Conservation (phyloP, 1,139 yeast genomes). For the Suhomyces wounanorum region DNA sequence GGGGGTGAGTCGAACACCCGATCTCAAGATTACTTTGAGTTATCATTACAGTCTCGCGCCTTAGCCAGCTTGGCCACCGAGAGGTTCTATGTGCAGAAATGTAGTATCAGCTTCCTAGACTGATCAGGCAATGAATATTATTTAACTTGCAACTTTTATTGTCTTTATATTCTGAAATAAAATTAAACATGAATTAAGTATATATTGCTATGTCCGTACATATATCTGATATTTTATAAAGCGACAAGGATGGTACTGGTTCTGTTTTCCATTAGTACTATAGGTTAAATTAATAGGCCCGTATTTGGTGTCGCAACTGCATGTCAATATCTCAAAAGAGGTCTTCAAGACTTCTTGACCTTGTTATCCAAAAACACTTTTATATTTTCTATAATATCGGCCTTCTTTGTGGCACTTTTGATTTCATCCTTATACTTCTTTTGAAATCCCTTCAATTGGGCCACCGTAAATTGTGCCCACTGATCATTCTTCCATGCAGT, state of each 20-base stretch:
- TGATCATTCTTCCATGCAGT: conserved; percentile 42
- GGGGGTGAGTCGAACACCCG: conserved; percentile 88
- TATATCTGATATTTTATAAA: too few species aligned
- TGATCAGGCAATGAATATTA: too few species aligned
- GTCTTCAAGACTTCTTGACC: neutral
- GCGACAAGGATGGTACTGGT: too few species aligned
- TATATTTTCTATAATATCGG: conserved; percentile 46
- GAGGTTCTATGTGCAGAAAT: conserved; percentile 33
- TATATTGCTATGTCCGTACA: too few species aligned
- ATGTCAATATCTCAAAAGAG: too few species aligned
- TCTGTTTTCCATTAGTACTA: too few species aligned
- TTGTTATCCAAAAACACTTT: conserved; percentile 22
- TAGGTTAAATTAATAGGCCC: too few species aligned
- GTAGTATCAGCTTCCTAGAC: neutral
- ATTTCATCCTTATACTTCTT: conserved; percentile 35
- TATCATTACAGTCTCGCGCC: conserved; percentile 77
- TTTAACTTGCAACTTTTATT: too few species aligned
- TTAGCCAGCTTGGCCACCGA: conserved; percentile 80
- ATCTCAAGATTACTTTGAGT: conserved; percentile 62
- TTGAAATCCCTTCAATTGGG: conserved; percentile 43
- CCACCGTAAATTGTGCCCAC: conserved; percentile 38
- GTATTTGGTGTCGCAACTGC: too few species aligned
- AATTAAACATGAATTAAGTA: too few species aligned
- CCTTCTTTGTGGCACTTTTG: conserved; percentile 40
- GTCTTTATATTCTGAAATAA: too few species aligned